A percentile compares a stretch with the other conserved stretches of the same genome.
Evolutionary conservation across 2,329 filamentous ascomycete species (phyloP).

Genomic region (Dactylellina haptotyla): DNA sequence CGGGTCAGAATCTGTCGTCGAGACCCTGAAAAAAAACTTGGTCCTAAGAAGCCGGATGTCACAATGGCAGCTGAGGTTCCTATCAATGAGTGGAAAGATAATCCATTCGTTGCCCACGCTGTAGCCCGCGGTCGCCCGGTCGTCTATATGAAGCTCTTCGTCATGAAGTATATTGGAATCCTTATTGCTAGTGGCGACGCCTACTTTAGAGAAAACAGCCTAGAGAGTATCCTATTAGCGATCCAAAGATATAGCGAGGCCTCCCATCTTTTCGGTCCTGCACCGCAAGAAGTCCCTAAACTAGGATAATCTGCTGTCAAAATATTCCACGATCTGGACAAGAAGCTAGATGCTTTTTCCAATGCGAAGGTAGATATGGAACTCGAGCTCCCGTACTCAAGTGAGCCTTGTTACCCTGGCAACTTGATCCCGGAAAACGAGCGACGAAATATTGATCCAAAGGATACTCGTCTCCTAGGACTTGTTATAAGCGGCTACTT

Average conservation of each 20-base stretch:
- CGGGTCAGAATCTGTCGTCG: neutral
- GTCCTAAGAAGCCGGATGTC: neutral
- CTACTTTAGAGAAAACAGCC: conserved; percentile 56
- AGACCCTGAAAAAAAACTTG: neutral
- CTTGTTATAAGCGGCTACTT: conserved; percentile 57
- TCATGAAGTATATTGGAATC: conserved; percentile 60
- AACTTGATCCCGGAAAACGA: neutral
- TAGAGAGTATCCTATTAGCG: conserved; percentile 59
- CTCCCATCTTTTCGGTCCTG: conserved; percentile 57
- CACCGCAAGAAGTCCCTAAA: neutral
- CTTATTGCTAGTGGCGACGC: conserved; percentile 59
- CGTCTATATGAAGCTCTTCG: conserved; percentile 60
- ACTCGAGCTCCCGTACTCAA: conserved; percentile 42
- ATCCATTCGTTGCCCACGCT: conserved; percentile 56
- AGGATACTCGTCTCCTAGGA: conserved; percentile 57
- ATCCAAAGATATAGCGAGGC: conserved; percentile 59
- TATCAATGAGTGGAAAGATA: conserved; percentile 16
- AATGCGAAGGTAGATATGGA: conserved; percentile 19
- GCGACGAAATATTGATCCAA: neutral
- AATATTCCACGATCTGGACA: neutral
- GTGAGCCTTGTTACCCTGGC: neutral
- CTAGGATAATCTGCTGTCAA: neutral
- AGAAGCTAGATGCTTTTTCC: conserved; percentile 10
- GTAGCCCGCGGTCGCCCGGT: conserved; percentile 57
- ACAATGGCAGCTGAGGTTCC: neutral